These are phyloP conservation scores for Metschnikowia cerradonensis DNA, from an alignment of 805 yeast genomes.

Conservation along the genomic window DNA sequence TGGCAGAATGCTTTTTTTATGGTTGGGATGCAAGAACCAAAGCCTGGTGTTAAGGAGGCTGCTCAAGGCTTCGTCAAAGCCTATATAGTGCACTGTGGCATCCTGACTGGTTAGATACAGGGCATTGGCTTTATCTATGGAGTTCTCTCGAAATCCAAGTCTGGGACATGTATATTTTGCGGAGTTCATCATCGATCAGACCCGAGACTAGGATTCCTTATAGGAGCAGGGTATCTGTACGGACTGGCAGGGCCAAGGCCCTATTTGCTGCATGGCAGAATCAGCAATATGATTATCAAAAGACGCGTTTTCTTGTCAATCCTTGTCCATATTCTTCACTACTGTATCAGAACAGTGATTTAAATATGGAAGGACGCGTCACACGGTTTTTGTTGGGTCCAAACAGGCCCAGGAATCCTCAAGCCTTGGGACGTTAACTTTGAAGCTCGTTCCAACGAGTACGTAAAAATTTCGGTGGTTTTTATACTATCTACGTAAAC, in stretches of 20 bases:
- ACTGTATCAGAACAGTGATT: neutral
- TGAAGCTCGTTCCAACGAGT: neutral
- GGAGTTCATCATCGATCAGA: neutral
- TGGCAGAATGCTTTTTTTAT: neutral
- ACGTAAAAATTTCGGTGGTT: constrained; percentile 1
- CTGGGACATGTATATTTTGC: neutral
- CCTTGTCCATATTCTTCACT: neutral
- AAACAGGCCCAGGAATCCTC: neutral
- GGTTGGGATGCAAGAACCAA: neutral
- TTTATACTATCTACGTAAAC: neutral
- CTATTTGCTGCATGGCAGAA: neutral
- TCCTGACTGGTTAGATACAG: neutral
- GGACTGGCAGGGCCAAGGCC: neutral
- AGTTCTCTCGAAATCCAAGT: neutral
- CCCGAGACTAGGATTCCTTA: neutral
- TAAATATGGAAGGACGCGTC: neutral
- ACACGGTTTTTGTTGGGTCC: neutral
- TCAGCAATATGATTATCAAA: neutral
- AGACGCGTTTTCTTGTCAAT: neutral
- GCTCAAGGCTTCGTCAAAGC: neutral
- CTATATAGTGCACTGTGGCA: neutral
- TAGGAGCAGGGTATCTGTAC: neutral
- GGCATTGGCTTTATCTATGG: neutral
- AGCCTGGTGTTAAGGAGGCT: neutral
- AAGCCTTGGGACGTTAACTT: neutral